phyloP scores from a whole-genome alignment of 2,329 filamentous ascomycete species.

The Trichoderma lentiforme region DNA sequence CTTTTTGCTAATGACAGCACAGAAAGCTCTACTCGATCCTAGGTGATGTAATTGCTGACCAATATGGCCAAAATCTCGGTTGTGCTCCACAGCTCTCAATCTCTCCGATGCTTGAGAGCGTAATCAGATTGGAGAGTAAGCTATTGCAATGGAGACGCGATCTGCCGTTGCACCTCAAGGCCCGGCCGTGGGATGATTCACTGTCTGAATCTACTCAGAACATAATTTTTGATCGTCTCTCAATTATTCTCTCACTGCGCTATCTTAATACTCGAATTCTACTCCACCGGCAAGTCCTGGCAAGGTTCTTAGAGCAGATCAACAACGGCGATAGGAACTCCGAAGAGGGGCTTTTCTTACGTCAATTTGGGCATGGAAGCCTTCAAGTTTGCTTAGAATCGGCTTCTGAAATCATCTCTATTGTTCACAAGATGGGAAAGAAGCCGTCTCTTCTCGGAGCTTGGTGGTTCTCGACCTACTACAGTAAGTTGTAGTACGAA shows the following conservation, averaged over 20 bases:
- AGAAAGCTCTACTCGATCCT: background rate
- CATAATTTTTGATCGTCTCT: background rate
- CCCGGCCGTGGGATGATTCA: background rate
- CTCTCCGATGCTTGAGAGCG: background rate
- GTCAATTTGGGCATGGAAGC: background rate
- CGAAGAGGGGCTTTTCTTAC: background rate
- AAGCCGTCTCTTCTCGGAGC: background rate
- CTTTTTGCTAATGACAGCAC: background rate
- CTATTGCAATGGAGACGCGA: background rate
- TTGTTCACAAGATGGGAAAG: background rate
- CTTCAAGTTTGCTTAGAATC: conserved; percentile 1
- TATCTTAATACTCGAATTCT: background rate
- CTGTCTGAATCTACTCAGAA: background rate
- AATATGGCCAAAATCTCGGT: conserved; percentile 8
- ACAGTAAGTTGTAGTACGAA: background rate
- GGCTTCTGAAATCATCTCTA: background rate
- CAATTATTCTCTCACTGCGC: background rate
- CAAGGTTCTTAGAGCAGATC: background rate
- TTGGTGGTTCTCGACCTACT: conserved; percentile 9
- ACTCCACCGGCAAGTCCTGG: background rate
- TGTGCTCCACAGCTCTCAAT: background rate
- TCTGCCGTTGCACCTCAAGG: background rate
- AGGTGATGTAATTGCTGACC: background rate
- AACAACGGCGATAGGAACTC: background rate
- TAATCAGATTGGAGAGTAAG: background rate